A percentile compares a stretch with the other conserved stretches of the same genome.
Evolutionary conservation across 1,284 basidiomycete species (phyloP).

Genomic region (Caloboletus inedulis): DNA sequence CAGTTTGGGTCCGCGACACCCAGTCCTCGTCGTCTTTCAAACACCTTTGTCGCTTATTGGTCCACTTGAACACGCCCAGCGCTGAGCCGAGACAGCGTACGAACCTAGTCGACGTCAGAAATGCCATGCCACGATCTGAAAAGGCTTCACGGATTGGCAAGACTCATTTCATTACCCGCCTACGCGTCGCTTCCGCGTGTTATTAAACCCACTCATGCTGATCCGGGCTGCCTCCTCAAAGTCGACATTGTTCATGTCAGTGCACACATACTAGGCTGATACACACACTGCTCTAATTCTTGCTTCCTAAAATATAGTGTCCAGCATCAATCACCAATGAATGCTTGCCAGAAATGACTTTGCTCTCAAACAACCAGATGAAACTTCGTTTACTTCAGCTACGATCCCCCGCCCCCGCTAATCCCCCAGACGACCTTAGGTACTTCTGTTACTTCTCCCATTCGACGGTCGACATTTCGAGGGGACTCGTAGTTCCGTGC

Average conservation of each 20-base stretch:
- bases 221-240: no score
- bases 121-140: not conserved
- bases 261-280: no score
- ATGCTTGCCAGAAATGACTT: no score
- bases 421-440: not conserved
- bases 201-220: no score
- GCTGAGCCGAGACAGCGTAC: no score
- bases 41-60: not conserved
- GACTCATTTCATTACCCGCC: not conserved
- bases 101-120: not conserved
- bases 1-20: not conserved
- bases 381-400: no score
- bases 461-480: not conserved
- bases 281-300: no score
- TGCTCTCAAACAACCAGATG: no score
- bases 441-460: not conserved
- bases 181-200: constrained; percentile 11
- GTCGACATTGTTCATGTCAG: no score
- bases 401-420: not conserved
- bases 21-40: not conserved
- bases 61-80: not conserved
- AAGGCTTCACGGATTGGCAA: not conserved
- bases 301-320: no score
- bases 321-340: no score
- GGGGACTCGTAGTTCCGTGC: not conserved